Evolutionary conservation across 148 eudicot genomes (phyloP).

Genomic region (Cornus kousa): DNA sequence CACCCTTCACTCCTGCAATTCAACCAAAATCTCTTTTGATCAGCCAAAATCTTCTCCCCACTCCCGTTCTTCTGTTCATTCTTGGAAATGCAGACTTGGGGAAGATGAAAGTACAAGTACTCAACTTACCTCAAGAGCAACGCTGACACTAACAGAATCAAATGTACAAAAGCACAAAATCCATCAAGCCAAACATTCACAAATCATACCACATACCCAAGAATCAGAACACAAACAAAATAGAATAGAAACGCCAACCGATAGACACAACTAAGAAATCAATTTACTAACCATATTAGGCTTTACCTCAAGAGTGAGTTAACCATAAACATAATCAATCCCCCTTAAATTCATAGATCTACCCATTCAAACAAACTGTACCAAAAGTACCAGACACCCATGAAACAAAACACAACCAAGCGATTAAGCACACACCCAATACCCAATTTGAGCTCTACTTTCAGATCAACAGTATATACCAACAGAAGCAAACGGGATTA

Average conservation of each 20-base stretch:
- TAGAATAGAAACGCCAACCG: neutral
- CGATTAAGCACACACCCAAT: neutral
- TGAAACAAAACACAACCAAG: neutral
- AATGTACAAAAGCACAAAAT: no score
- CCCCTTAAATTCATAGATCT: neutral
- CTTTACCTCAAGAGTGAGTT: neutral
- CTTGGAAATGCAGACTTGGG: no score
- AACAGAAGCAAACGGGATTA: neutral
- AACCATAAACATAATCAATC: neutral
- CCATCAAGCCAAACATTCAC: neutral
- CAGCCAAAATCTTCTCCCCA: no score
- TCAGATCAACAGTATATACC: neutral
- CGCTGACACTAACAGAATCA: no score
- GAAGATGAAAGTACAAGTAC: no score
- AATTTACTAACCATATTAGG: neutral
- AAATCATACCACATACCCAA: neutral
- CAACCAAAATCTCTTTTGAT: no score
- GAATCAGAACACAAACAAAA: neutral
- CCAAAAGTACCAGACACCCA: neutral
- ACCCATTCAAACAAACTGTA: slow-evolving; percentile 3
- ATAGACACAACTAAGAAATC: neutral
- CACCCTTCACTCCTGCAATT: no score
- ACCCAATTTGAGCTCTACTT: neutral
- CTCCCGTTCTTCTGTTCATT: no score
- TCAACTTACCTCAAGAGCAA: no score